Base-by-base conservation (phyloP, 176 grass and related monocot genomes). In the Poa annua region DNA sequence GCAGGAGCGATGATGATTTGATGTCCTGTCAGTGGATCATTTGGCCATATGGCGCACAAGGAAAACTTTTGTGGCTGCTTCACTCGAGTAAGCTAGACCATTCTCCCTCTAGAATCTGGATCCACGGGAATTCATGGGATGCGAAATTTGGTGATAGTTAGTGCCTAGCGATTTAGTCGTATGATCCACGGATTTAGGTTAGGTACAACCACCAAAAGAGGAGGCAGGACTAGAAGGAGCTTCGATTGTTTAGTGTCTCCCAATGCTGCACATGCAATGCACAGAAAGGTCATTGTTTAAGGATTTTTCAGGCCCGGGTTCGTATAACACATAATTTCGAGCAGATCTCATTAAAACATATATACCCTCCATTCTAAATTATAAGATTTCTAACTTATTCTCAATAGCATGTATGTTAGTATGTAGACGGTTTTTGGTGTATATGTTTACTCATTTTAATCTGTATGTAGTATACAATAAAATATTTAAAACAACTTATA, bases 161-260 rank as follows among this genome's bases (percentile, higher is more conserved):
- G n/a, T 74, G 51, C 56, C 50, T 33, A 64, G 29, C 11, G n/a
- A 49, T 32, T 55, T 45, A 19, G 19, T 68, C 2, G 26, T 87
- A 51, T 11, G 13, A 25, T 81, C 71, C 53, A n/a, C 22, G 45
- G 19, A 19, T 81, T 78, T 72, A 17, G 55, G 45, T 78, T 88
- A 45, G 80, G 80, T 88, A 49, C 41, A 65, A 75, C 74, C 11
- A 81, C 21, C 67, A 15, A 80, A 64, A 65, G 77, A 54, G 45
- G 45, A 11, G 45, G 47, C 45, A 63, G 16, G 17, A 44, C 56
- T n/a, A 33, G 79, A 26, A 55, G 57, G 77, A 22, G 6, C 32
- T 53, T 39, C 5, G 33, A 34, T 82, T 87, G n/a, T 66, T 56
- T 47, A 54, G 47, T 24, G 74, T 20, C 36, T 48, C 20, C 20